Evolutionary conservation across 129 eudicot genomes (phyloP), one percentile per base, ranked within the genome.

Genomic region (Solidago caesia): DNA sequence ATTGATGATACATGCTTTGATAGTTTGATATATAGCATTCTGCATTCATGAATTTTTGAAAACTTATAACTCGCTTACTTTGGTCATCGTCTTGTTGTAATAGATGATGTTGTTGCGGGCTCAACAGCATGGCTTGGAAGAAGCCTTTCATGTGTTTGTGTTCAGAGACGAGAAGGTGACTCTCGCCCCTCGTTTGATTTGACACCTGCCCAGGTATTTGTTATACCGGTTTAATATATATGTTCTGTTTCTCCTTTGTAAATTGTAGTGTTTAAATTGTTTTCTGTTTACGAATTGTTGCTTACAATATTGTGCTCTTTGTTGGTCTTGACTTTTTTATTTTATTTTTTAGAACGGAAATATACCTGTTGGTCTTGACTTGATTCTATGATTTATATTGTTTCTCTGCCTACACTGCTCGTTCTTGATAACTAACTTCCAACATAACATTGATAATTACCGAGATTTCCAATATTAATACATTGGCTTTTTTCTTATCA

Each of bases 121-220:
- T 94, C 99, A 73, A 89, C 99, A 74, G 99, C 99, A 72, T 94
- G 99, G 99, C 89, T 94, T 66, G 99, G 99, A 14, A 88, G 88
- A 84, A 94, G 99, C 59, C 92, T 94, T 67, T 94, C 97, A 39
- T 94, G 99, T 84, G 99, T 94, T 71, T 94, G 99, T 80, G 99
- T 83, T 80, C 99, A 94, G 75, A 77, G 97, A 79, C 87, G 87
- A 82, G 99, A 87, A 55, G 84, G 89, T 63, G 97, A 91, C 72
- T 79, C 91, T 71, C 97, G 96, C 48, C 97, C 93, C 10, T 94
- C 99, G 27, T 91, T 94, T 85, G 99, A 94, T 79, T 73, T 94
- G 82, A 94, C 97, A 53, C 89, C 97, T 78, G 81, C 85, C 25
- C 94, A 88, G 99, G 99, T 94, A 79, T 71, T 70, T 44, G 72